Evolutionary conservation across 306 rosid genomes (phyloP), one percentile per base, ranked within the genome.

Genomic region (Dalbergia cultrata): DNA sequence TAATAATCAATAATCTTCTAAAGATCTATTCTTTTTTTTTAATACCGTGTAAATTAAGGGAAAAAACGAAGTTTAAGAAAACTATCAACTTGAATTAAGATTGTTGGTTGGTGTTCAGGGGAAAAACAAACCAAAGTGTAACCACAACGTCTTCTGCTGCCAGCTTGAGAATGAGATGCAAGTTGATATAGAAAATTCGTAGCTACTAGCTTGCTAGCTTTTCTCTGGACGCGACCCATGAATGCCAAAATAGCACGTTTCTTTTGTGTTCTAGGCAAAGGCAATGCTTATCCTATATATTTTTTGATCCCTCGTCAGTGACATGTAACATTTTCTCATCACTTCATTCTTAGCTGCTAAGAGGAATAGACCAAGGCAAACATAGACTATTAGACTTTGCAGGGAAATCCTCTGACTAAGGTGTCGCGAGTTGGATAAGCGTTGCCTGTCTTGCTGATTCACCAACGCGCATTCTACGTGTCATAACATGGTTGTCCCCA

Each of bases 391-490:
- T 26, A 37, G 41, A 37, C 41, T 37, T 37, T 37, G 2, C 41
- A 37, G 7, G 5, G 41, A 37, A 5, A 37, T 37, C 7, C 41
- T 37, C 41, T 37, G 41, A 37, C 41, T 37, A 54, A 47, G 85
- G 85, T 85, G 88, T 77, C 71, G 7, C 4, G 39, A 76, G 39
- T 69, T 52, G 81, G 65, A 81, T 67, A 59, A 73, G 74, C 34
- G 58, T 78, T 77, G 62, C 34, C 11, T 72, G 68, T 60, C 83
- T 14, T 6, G 13, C 83, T 58, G 60, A 76, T 85, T 80, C 88
- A 80, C 39, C 68, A 70, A 80, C 70, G 57, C 43, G 58, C 70
- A 35, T 70, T 47, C 82, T 59, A 80, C 83, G 83, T 85, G 83
- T 81, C 34, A 84, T 34, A 3, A 49, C 13, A 65, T 4, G 35